Conservation (phyloP, 345 rosid species). For the Linum tenue region DNA sequence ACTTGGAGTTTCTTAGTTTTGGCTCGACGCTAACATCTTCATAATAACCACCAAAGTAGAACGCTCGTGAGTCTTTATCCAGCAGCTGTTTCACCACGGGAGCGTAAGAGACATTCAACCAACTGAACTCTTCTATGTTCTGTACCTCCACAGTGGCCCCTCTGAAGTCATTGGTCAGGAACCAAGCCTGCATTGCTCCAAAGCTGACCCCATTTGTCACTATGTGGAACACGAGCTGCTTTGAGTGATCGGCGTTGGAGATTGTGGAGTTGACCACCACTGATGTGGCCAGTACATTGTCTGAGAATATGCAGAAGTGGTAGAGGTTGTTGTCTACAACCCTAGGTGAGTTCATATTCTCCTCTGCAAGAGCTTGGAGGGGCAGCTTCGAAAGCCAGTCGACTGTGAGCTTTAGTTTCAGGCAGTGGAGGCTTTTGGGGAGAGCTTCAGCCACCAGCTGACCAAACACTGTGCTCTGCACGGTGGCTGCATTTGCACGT, state of each 20-base stretch:
- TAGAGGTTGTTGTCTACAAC: slow-evolving; percentile 84
- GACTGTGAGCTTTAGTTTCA: slow-evolving; percentile 54
- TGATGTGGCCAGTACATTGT: slow-evolving; percentile 71
- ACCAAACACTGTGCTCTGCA: slow-evolving; percentile 73
- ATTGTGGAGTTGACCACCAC: slow-evolving; percentile 83
- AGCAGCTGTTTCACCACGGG: slow-evolving; percentile 56
- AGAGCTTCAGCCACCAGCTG: slow-evolving; percentile 71
- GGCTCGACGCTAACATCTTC: slow-evolving; percentile 48
- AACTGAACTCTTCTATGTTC: slow-evolving; percentile 61
- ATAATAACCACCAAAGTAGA: slow-evolving; percentile 38
- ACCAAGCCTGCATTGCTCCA: slow-evolving; percentile 81
- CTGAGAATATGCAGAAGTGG: slow-evolving; percentile 90
- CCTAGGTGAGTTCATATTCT: slow-evolving; percentile 64
- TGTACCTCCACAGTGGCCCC: slow-evolving; percentile 76
- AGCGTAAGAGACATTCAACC: slow-evolving; percentile 79
- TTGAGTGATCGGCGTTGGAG: slow-evolving; percentile 79
- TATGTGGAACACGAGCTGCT: slow-evolving; percentile 74
- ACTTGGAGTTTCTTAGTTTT: slow-evolving; percentile 57
- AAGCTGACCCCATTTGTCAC: slow-evolving; percentile 55
- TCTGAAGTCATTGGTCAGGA: slow-evolving; percentile 56
- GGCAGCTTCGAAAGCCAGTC: slow-evolving; percentile 52
- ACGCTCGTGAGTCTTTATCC: slow-evolving; percentile 34
- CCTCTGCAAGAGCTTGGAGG: slow-evolving; percentile 51
- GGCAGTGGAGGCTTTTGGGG: slow-evolving; percentile 83
- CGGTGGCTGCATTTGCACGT: slow-evolving; percentile 79